phyloP scores from a whole-genome alignment of 2,329 filamentous ascomycete species.

The Neopestalotiopsis rosae region DNA sequence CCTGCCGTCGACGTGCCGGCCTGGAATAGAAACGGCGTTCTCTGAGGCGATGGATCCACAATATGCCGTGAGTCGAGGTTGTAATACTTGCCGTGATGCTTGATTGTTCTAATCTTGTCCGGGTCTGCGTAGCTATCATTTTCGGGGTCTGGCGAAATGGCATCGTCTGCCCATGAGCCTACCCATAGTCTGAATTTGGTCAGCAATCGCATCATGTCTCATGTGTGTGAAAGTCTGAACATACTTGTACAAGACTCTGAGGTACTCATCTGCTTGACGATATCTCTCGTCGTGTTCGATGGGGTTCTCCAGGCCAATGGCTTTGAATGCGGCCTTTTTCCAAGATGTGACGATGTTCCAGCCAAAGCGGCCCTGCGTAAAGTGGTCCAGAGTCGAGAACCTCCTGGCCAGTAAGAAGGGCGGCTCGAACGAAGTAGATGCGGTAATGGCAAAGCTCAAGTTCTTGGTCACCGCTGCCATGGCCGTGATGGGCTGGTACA shows the following conservation, averaged over 20 bases:
- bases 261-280: conserved; percentile 65
- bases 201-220: too few species aligned
- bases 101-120: conserved; percentile 62
- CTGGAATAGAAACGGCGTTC: conserved; percentile 63
- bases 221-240: conserved; percentile 21
- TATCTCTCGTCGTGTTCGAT: conserved; percentile 68
- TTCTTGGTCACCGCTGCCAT: conserved; percentile 73
- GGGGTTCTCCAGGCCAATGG: conserved; percentile 61
- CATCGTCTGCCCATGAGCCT: conserved; percentile 62
- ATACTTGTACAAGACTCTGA: conserved; percentile 66
- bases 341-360: conserved; percentile 67
- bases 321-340: conserved; percentile 67
- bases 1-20: conserved; percentile 64
- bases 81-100: conserved; percentile 64
- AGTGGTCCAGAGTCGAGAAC: conserved; percentile 66
- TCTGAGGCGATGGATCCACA: conserved; percentile 60
- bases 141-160: conserved; percentile 56
- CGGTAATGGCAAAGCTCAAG: conserved; percentile 66
- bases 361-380: conserved; percentile 64
- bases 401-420: conserved; percentile 67
- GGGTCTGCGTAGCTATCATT: conserved; percentile 64
- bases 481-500: conserved; percentile 59
- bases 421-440: conserved; percentile 66
- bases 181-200: conserved; percentile 51
- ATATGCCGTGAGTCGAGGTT: conserved; percentile 49